Conservation (phyloP, 2,329 filamentous ascomycete genomes). For the Xylariomycetidae sp. region DNA sequence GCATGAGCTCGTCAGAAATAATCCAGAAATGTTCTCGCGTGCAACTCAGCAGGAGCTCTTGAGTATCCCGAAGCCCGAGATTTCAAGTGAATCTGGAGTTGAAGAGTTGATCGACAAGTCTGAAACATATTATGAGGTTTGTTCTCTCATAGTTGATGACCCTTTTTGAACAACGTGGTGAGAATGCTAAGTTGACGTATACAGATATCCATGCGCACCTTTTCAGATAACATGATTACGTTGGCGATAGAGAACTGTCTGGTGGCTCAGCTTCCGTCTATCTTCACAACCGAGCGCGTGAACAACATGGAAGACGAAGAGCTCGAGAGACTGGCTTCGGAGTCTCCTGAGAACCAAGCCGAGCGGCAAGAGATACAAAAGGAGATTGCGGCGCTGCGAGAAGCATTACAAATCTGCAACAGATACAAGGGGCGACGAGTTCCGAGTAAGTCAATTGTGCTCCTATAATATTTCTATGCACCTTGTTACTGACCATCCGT, state of each 20-base stretch:
- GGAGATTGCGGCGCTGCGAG: constrained; percentile 14
- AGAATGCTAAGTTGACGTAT: constrained; percentile 5
- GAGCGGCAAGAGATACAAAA: constrained; percentile 15
- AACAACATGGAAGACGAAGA: constrained; percentile 25
- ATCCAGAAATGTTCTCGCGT: constrained; percentile 20
- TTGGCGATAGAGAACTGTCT: constrained; percentile 34
- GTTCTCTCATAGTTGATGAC: too few relatives aligned
- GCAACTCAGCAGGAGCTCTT: constrained; percentile 14
- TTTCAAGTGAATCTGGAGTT: constrained; percentile 28
- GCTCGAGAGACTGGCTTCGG: constrained; percentile 19
- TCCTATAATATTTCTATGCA: too few relatives aligned
- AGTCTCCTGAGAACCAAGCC: constrained; percentile 17
- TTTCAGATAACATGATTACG: constrained; percentile 31
- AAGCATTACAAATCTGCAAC: constrained; percentile 18
- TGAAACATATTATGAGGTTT: constrained; percentile 39
- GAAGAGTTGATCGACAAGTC: constrained; percentile 40
- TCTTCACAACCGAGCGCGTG: constrained; percentile 27
- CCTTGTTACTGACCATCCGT: too few relatives aligned
- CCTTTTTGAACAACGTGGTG: too few relatives aligned
- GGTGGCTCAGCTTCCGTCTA: constrained; percentile 26
- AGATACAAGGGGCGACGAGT: constrained; percentile 11
- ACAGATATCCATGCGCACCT: constrained; percentile 24
- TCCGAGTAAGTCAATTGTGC: too few relatives aligned
- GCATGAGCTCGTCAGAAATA: constrained; percentile 10
- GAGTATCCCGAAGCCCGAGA: neutral